phyloP scores from a whole-genome alignment of 225 moss, liverwort and hornwort genomes.

The Thuidium tamariscinum region DNA sequence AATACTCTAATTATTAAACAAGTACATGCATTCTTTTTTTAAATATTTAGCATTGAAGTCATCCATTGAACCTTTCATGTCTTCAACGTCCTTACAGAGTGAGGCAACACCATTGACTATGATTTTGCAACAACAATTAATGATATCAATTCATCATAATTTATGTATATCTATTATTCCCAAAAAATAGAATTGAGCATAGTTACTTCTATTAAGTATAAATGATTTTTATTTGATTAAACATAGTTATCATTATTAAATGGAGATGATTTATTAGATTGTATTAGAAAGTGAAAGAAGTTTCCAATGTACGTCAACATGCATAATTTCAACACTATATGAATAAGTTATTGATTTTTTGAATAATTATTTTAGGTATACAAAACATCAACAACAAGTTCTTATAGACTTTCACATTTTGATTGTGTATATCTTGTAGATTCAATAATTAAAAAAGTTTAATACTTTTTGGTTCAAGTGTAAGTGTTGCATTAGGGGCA shows the following conservation, averaged over 20 bases:
- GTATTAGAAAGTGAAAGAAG: neutral
- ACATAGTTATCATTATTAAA: neutral
- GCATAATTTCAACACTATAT: neutral
- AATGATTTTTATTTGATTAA: neutral
- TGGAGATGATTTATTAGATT: neutral
- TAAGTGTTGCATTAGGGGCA: neutral
- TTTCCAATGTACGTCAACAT: neutral
- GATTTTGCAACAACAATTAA: neutral
- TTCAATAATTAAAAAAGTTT: neutral
- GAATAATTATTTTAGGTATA: neutral
- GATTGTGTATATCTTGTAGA: neutral
- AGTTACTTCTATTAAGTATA: too few species aligned
- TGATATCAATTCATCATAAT: neutral
- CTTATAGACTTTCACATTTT: neutral
- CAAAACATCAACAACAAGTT: fast-evolving
- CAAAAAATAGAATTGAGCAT: neutral
- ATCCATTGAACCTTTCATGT: neutral
- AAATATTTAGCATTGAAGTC: fast-evolving
- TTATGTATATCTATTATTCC: fast-evolving
- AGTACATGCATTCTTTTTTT: neutral
- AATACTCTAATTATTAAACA: neutral
- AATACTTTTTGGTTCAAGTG: neutral
- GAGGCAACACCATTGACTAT: too few species aligned
- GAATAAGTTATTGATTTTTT: too few species aligned
- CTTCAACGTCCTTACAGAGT: fast-evolving